phyloP scores from a whole-genome alignment of 2,329 filamentous ascomycete genomes.

The Neofusicoccum cordaticola region DNA sequence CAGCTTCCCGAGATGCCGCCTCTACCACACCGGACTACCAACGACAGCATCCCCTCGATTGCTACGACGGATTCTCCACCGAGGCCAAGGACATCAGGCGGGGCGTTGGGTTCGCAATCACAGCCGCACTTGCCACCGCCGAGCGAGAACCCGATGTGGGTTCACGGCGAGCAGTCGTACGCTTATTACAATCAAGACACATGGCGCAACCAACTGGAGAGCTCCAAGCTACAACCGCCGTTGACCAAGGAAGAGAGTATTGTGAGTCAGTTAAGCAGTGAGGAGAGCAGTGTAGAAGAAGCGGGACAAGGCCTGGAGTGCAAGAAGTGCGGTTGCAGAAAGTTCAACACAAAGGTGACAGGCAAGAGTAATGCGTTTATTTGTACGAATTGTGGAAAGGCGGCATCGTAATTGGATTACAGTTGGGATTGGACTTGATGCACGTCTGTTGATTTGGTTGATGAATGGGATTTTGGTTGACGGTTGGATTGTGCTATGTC shows the following conservation, averaged over 20 bases:
- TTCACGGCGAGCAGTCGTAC: slow-evolving; percentile 52
- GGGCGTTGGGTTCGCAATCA: slow-evolving; percentile 11
- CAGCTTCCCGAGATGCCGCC: slow-evolving; percentile 21
- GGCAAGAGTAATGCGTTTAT: slow-evolving; percentile 56
- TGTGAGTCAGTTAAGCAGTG: slow-evolving; percentile 58
- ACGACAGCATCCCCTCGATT: slow-evolving; percentile 17
- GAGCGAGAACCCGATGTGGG: slow-evolving; percentile 44
- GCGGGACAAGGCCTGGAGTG: slow-evolving; percentile 54
- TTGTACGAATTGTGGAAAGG: slow-evolving; percentile 55
- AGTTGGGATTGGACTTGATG: background rate
- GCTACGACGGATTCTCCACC: background rate
- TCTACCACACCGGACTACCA: slow-evolving; percentile 11
- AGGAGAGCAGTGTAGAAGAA: slow-evolving; percentile 49
- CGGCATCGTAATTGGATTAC: slow-evolving; percentile 12
- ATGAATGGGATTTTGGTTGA: background rate
- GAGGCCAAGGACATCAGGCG: slow-evolving; percentile 10
- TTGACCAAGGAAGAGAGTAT: slow-evolving; percentile 42
- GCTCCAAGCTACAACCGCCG: slow-evolving; percentile 19
- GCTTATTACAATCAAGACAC: slow-evolving; percentile 51
- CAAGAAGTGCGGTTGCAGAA: slow-evolving; percentile 55
- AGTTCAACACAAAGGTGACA: slow-evolving; percentile 60
- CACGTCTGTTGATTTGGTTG: background rate
- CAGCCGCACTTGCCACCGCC: background rate
- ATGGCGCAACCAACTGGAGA: slow-evolving; percentile 23
- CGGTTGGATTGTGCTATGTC: background rate